Conservation (phyloP, 192 early-diverging fungal genomes). For the Backusella liffmaniae region DNA sequence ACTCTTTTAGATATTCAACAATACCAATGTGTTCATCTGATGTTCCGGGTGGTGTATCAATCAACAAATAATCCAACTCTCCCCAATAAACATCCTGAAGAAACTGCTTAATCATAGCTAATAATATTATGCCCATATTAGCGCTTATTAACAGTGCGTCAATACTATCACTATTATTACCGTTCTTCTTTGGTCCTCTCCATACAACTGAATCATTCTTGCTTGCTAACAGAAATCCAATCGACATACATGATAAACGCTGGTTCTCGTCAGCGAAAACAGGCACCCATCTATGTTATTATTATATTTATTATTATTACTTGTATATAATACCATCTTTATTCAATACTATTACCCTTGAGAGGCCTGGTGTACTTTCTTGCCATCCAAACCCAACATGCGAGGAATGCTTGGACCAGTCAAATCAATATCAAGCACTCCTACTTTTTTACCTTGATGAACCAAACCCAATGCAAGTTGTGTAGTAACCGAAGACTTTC, state of each 20-base stretch:
- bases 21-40: constrained; percentile 96
- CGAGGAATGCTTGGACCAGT: constrained; percentile 95
- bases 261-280: constrained; percentile 70
- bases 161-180: constrained; percentile 35
- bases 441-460: constrained; percentile 69
- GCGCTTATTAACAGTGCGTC: not conserved
- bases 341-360: constrained; percentile 58
- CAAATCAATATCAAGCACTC: constrained; percentile 96
- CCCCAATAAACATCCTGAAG: constrained; percentile 97
- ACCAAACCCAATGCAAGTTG: constrained; percentile 75
- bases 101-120: constrained; percentile 98
- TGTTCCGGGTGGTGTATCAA: constrained; percentile 97
- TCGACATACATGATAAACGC: constrained; percentile 88
- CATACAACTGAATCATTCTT: constrained; percentile 95
- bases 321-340: not conserved
- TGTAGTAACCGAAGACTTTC: constrained; percentile 90
- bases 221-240: constrained; percentile 88
- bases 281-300: constrained; percentile 66
- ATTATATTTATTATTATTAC: not conserved
- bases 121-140: not conserved
- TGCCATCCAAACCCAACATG: constrained; percentile 90
- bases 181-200: constrained; percentile 98
- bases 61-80: constrained; percentile 88
- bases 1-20: constrained; percentile 85
- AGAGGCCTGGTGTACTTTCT: constrained; percentile 86